Conservation (phyloP, 2,329 filamentous ascomycete species). For the Tolypocladium ovalisporum region DNA sequence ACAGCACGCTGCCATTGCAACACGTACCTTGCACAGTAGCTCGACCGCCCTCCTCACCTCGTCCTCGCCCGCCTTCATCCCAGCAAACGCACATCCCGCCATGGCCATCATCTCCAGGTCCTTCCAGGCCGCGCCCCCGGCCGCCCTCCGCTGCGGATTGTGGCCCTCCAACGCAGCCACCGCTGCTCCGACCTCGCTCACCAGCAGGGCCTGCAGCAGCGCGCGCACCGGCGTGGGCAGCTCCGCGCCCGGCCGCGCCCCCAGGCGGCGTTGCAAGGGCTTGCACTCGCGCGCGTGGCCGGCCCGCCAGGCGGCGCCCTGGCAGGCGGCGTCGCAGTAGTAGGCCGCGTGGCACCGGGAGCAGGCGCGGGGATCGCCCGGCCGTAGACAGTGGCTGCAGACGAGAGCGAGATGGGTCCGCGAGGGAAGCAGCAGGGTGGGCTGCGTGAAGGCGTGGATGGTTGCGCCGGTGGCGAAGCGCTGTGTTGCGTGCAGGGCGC, state of each 20-base stretch:
- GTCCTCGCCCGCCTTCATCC: slow-evolving; percentile 22
- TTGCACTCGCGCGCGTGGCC: slow-evolving; percentile 46
- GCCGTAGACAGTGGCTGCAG: slow-evolving; percentile 39
- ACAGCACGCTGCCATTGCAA: not conserved
- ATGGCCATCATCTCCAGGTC: slow-evolving; percentile 40
- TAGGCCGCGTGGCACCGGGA: slow-evolving; percentile 39
- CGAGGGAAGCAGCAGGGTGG: slow-evolving; percentile 36
- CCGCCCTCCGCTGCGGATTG: slow-evolving; percentile 22
- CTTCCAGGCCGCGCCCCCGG: slow-evolving; percentile 23
- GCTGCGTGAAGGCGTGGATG: slow-evolving; percentile 31
- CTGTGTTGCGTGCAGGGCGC: slow-evolving; percentile 32
- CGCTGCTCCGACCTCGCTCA: slow-evolving; percentile 19
- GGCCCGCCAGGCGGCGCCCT: slow-evolving; percentile 40
- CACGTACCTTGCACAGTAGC: slow-evolving; percentile 42
- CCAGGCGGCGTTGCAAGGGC: slow-evolving; percentile 20
- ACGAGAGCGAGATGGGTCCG: slow-evolving; percentile 26
- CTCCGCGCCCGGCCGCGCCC: slow-evolving; percentile 10
- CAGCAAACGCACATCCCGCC: slow-evolving; percentile 29
- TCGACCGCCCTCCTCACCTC: slow-evolving; percentile 29
- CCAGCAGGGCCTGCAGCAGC: slow-evolving; percentile 38
- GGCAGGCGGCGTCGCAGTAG: slow-evolving; percentile 46
- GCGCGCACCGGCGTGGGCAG: slow-evolving; percentile 46
- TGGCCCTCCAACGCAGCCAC: slow-evolving; percentile 36
- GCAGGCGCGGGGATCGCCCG: slow-evolving; percentile 27
- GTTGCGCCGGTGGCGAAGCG: slow-evolving; percentile 31